Base-by-base conservation (phyloP, 2,329 filamentous ascomycete species). In the Lachnum nothofagi region DNA sequence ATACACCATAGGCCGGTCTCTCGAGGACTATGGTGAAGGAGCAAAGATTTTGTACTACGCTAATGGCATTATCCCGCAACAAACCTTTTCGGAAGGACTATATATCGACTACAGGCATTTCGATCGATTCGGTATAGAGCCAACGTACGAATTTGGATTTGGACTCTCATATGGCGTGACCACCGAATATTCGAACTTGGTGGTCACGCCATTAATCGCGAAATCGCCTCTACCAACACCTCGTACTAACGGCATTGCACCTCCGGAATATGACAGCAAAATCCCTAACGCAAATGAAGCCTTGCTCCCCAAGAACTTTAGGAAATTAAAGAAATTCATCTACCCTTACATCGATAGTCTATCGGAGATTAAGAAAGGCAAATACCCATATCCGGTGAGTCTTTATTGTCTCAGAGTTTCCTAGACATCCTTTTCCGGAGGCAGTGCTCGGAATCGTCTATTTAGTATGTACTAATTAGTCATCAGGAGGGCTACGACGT, bases 81-180 rank as follows among this genome's bases (percentile, higher is more conserved):
- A 94, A 58, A 83, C 88, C 55, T 95, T 93, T 64, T 77, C 75
- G 1, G 88, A 95, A 63, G 88, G 88, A 0, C 70, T 95, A 0
- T 91, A 91, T 63, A 83, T 94, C 57, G 91, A 96, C 71, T 95
- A 96, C 69, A 83, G 90, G 10, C 80, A 91, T 67, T 91, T 96
- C 59, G 90, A 95, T 72, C 87, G 85, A 63, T 68, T 84, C 46
- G 73, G 76, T 48, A 83, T 93, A 51, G 73, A 74, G 4, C 91
- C 91, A 0, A 84, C 86, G 1, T 96, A 84, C 63, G 86, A 88
- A 40, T 96, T 96, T 60, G 91, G 91, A 0, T 91, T 83, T 52
- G 91, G 91, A 0, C 76, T 96, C 1, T 82, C 78, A 2, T 86
- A 86, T 68, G 85, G 79, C 3, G n/a, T n/a, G n/a, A 76, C 68